Conservation (phyloP, 345 rosid species). For the Citrus inodora region DNA sequence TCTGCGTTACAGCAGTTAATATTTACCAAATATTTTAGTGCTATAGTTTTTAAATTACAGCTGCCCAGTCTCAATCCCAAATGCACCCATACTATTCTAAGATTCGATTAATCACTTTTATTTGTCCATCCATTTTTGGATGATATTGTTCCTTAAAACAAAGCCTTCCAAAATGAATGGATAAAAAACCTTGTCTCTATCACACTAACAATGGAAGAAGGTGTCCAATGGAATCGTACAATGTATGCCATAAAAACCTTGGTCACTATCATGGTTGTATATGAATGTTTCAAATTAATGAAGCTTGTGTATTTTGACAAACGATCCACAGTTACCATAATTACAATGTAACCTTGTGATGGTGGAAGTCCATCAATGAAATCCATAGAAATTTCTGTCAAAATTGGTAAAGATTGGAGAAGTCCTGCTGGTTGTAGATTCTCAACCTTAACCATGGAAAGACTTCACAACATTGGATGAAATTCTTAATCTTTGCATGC, state of each 20-base stretch:
- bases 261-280: not conserved
- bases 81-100: not conserved
- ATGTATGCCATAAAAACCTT: not conserved
- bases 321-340: not conserved
- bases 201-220: not conserved
- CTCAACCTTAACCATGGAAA: too few relatives aligned
- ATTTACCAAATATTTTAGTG: too few relatives aligned
- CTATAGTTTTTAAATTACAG: too few relatives aligned
- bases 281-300: too few relatives aligned
- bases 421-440: not conserved
- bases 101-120: not conserved
- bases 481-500: not conserved
- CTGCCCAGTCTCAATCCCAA: too few relatives aligned
- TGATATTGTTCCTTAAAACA: not conserved
- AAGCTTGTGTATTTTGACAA: too few relatives aligned
- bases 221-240: not conserved
- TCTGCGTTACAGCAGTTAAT: rapidly evolving
- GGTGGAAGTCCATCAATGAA: not conserved
- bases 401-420: too few relatives aligned
- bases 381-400: not conserved
- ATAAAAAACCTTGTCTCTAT: not conserved
- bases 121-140: conserved; percentile 1
- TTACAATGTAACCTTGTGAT: not conserved
- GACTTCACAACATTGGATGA: not conserved
- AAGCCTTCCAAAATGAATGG: not conserved